phyloP scores from a whole-genome alignment of 352 stramenopile genomes.

The Pythium rhizo-oryzae region DNA sequence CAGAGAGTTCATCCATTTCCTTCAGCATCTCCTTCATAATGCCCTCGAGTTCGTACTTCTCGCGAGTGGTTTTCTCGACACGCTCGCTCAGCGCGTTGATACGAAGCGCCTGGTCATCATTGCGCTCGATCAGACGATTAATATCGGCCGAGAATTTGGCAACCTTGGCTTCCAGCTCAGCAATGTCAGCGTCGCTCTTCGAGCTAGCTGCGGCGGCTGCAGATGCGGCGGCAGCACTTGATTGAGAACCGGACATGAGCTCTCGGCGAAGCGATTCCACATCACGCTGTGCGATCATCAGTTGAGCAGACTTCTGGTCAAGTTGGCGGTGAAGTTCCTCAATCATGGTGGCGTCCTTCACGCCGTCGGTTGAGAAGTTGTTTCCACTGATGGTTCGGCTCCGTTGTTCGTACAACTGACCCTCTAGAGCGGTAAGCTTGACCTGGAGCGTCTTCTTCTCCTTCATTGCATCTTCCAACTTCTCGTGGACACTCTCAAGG shows the following conservation, averaged over 20 bases:
- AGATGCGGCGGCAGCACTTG: not conserved
- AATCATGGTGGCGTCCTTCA: slow-evolving; percentile 42
- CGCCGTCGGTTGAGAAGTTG: slow-evolving; percentile 40
- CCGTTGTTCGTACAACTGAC: slow-evolving; percentile 77
- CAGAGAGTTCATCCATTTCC: slow-evolving; percentile 45
- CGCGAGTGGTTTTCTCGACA: slow-evolving; percentile 44
- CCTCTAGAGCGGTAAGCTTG: slow-evolving; percentile 78
- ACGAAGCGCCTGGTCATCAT: slow-evolving; percentile 55
- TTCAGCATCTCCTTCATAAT: slow-evolving; percentile 60
- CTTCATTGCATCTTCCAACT: slow-evolving; percentile 71
- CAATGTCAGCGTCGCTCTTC: slow-evolving; percentile 30
- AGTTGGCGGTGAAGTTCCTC: slow-evolving; percentile 57
- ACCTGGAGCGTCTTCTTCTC: slow-evolving; percentile 79
- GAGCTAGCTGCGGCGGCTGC: not conserved
- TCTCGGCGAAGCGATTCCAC: slow-evolving; percentile 44
- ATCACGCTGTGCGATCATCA: slow-evolving; percentile 54
- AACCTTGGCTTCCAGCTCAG: slow-evolving; percentile 47
- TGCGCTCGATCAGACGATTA: slow-evolving; percentile 42
- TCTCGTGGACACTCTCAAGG: slow-evolving; percentile 67
- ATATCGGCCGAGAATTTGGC: slow-evolving; percentile 59
- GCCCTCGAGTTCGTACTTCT: slow-evolving; percentile 61
- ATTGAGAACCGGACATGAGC: slow-evolving; percentile 13
- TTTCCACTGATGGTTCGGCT: slow-evolving; percentile 64
- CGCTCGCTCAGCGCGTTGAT: slow-evolving; percentile 55
- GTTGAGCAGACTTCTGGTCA: slow-evolving; percentile 55